Base-by-base conservation (phyloP, 352 stramenopile species). In the Globisporangium cystogenes region DNA sequence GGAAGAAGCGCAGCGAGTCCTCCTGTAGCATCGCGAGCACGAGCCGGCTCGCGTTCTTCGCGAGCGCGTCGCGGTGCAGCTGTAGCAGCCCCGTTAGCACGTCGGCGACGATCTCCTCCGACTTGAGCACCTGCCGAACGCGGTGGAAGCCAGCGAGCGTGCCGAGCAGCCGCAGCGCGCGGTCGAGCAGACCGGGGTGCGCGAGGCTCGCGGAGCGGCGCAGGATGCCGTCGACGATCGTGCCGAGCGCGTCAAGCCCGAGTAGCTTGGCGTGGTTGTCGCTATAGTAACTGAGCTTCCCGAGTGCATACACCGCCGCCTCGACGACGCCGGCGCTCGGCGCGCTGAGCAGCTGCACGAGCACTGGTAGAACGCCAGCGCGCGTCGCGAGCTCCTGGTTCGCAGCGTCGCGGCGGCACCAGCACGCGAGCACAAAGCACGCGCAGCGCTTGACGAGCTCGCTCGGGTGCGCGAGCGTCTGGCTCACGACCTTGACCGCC, bases 1-100 rank as follows among this genome's bases (percentile, higher is more conserved):
- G 49, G 47, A 92, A 92, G 35, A 92, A 88, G 56, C 86, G 86
- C 35, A 92, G 67, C 7, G 82, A 86, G 39, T 92, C 79, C 35
- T 92, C 77, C 15, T 74, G 60, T 3, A 92, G 68, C 57, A 92
- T 68, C 10, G 64, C 61, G 18, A 86, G 40, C 12, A 92, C 62
- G 5, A 90, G 56, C 0, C 82, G 69, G 35, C 67, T 84, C 3
- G 72, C 65, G 49, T 92, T 90, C 55, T 92, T 92, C 2, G 67
- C 70, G 7, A 89, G 24, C 0, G 51, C 56, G 23, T 74, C 65
- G 15, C 60, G 68, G 36, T 87, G 72, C 4, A 86, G 69, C 48
- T 92, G 77, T 10, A 92, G 45, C 23, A 90, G 41, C 3, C 68
- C 65, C 0, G 76, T 86, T 0, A 92, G 61, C 7, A 87, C 69